phyloP scores from a whole-genome alignment of 1,284 basidiomycete genomes.

The Thecaphora thlaspeos region DNA sequence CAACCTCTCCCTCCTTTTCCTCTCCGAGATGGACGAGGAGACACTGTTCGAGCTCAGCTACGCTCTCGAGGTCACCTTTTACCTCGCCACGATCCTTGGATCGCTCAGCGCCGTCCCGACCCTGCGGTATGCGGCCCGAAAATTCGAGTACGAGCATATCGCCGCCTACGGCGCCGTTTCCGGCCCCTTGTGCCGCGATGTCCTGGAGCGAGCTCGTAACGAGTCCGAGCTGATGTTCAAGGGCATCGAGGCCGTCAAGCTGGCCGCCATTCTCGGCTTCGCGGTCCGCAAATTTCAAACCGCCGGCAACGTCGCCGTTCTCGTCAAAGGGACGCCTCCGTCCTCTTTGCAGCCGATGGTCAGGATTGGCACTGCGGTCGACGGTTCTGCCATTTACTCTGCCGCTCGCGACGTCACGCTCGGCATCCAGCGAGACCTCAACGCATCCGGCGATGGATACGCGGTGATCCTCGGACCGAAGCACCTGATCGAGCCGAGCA shows the following conservation, averaged over 20 bases:
- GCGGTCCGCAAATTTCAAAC: background rate
- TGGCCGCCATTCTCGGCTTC: constrained; percentile 20
- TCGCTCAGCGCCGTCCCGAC: constrained; percentile 12
- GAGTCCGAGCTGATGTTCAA: constrained; percentile 6
- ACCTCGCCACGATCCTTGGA: constrained; percentile 10
- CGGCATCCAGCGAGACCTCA: background rate
- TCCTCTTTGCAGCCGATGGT: constrained; percentile 4
- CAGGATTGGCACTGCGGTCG: background rate
- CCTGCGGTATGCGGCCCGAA: constrained; percentile 10
- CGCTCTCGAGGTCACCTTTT: constrained; percentile 6
- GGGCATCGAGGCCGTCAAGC: constrained; percentile 12
- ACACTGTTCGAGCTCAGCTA: background rate
- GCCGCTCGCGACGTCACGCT: constrained; percentile 2
- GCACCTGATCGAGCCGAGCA: no score
- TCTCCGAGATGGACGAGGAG: background rate
- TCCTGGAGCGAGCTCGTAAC: background rate
- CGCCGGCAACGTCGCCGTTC: background rate
- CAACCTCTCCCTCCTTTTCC: background rate
- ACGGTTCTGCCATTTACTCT: background rate
- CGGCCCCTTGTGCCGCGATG: constrained; percentile 1
- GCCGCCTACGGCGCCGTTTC: constrained; percentile 18
- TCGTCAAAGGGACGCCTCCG: background rate
- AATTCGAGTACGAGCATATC: constrained; percentile 19
- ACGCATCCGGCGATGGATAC: constrained; percentile 1
- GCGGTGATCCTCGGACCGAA: background rate